Evolutionary conservation across 2,329 filamentous ascomycete genomes (phyloP), one percentile per base, ranked within the genome.

Genomic region (Teratosphaeria zuluensis): DNA sequence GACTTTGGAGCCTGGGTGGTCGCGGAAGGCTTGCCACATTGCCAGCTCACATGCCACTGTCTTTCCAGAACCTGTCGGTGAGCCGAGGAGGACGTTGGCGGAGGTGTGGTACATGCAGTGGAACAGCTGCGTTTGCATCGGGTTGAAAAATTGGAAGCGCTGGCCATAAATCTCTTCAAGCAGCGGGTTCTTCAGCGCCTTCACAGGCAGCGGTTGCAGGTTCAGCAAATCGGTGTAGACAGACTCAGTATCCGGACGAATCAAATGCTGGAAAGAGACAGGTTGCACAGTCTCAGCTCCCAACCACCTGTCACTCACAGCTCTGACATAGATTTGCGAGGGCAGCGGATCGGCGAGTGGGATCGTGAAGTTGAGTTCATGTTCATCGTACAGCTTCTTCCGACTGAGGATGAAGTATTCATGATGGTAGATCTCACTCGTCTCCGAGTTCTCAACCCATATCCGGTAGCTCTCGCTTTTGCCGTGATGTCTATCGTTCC

Each of bases 21-120:
- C 92, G 14, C 92, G 85, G 76, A 99, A 97, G 2, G 94, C 92
- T 91, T 92, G 96, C 95, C 95, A 99, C 92, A 99, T 97, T 30
- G 95, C 92, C 61, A 99, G 77, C 71, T 99, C 94, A 54, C 89
- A 91, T 19, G 95, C 94, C 48, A 99, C 89, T 0, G 95, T 99
- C 78, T 99, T 99, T 59, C 94, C 94, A 79, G 91, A 96, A 59
- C 94, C 94, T 0, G 95, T 99, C 0, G 94, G 95, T 2, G 94
- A 97, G 7, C 95, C 94, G 8, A 99, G 82, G 2, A 99, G 81
- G 4, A 99, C 92, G 69, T 99, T 99, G 53, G 89, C 87, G 7
- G 88, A 75, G 0, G 94, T 96, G 71, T 97, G 88, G 65, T 99
- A 99, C 35, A 99, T 82, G 14, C 90, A 92, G 69, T 99, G 94